Evolutionary conservation across 768 basidiomycete species (phyloP).

Genomic region (Tricholoma saponaceum): DNA sequence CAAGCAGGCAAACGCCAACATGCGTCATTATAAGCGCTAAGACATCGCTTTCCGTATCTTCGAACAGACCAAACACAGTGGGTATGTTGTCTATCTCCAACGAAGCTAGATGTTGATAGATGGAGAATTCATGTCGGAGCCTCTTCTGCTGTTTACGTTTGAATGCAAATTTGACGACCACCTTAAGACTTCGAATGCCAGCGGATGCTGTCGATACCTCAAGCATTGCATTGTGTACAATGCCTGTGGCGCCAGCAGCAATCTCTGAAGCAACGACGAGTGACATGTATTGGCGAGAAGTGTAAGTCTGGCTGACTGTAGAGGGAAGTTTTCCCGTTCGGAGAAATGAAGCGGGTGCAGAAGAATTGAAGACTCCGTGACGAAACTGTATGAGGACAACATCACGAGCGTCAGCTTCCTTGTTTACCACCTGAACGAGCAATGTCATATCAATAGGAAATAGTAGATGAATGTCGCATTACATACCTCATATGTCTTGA

Average conservation of each 20-base stretch:
- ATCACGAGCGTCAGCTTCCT: too few species aligned
- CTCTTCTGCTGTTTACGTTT: neutral
- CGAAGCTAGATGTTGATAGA: neutral
- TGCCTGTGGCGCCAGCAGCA: slow-evolving; percentile 10
- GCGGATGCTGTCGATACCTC: neutral
- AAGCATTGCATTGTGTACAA: slow-evolving; percentile 7
- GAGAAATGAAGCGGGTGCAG: too few species aligned
- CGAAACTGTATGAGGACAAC: too few species aligned
- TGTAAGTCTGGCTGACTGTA: neutral
- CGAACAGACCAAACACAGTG: neutral
- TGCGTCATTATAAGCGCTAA: neutral
- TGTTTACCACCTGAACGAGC: too few species aligned
- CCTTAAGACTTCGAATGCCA: neutral
- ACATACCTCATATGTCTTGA: too few species aligned
- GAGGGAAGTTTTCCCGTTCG: neutral
- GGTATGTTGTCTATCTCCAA: neutral
- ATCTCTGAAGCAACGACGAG: slow-evolving; percentile 4
- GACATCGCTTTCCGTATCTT: neutral
- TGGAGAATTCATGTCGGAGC: neutral
- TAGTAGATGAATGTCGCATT: too few species aligned
- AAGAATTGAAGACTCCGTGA: too few species aligned
- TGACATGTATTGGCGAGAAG: slow-evolving; percentile 3
- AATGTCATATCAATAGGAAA: too few species aligned
- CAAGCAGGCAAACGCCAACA: neutral
- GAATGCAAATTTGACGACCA: slow-evolving; percentile 12